Percentiles rank a stretch among this genome's conserved stretches.
phyloP scores from a whole-genome alignment of 202 grass and related monocot genomes.

The Thinopyrum obtusiflorum region DNA sequence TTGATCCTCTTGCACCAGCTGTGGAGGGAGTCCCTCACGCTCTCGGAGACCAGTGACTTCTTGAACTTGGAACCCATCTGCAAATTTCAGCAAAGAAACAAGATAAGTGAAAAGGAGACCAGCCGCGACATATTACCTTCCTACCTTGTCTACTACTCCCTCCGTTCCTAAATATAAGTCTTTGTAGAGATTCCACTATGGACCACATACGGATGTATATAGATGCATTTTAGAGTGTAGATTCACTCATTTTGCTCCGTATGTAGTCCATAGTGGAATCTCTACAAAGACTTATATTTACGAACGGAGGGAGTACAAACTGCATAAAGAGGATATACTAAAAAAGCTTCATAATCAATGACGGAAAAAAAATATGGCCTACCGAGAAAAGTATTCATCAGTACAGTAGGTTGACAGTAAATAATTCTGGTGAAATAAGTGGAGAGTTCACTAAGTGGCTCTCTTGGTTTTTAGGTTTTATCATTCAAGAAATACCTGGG shows the following conservation, averaged over 20 bases:
- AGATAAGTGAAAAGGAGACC: not conserved
- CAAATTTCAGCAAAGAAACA: not conserved
- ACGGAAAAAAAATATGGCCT: not conserved
- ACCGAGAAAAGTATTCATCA: not conserved
- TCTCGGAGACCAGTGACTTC: slow-evolving; percentile 75
- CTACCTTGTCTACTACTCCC: not conserved
- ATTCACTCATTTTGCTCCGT: too few relatives aligned
- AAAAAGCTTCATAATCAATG: not conserved
- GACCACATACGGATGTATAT: too few relatives aligned
- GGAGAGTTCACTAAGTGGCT: not conserved
- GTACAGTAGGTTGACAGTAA: not conserved
- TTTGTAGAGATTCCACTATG: too few relatives aligned
- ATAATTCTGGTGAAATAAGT: not conserved
- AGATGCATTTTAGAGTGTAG: too few relatives aligned
- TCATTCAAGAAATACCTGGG: slow-evolving; percentile 54
- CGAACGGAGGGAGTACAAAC: not conserved
- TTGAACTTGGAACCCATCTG: slow-evolving; percentile 98
- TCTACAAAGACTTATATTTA: too few relatives aligned
- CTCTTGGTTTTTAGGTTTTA: not conserved
- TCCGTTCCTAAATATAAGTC: too few relatives aligned
- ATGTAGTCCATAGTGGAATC: too few relatives aligned
- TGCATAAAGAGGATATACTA: not conserved
- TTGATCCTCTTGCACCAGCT: slow-evolving; percentile 93
- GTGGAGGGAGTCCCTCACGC: slow-evolving; percentile 81
- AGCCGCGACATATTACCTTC: not conserved